Conservation (phyloP, 1,284 basidiomycete species). For the Fomitopsis palustris region DNA sequence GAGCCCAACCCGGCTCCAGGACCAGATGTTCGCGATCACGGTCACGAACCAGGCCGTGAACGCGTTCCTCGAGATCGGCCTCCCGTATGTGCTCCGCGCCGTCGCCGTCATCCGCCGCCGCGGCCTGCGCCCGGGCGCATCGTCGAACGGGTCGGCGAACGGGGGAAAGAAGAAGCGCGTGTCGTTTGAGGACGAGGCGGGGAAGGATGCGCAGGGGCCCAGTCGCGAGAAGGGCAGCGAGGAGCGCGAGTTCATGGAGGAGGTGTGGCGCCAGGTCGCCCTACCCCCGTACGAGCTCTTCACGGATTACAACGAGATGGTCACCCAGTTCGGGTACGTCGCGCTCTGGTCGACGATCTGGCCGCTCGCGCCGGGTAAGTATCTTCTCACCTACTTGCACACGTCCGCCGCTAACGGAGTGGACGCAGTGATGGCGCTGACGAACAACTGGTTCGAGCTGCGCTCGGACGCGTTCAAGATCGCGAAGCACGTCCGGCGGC, state of each 20-base stretch:
- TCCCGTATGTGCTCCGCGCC: slow-evolving; percentile 78
- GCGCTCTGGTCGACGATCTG: slow-evolving; percentile 92
- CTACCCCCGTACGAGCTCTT: slow-evolving; percentile 83
- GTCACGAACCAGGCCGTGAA: slow-evolving; percentile 91
- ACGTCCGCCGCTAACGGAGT: background rate
- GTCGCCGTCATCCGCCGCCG: slow-evolving; percentile 47
- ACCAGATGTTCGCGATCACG: slow-evolving; percentile 93
- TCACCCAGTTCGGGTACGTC: slow-evolving; percentile 92
- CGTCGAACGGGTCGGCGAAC: slow-evolving; percentile 16
- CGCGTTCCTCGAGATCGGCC: slow-evolving; percentile 79
- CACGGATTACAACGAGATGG: slow-evolving; percentile 93
- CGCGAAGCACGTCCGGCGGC: slow-evolving; percentile 79
- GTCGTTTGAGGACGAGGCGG: slow-evolving; percentile 64
- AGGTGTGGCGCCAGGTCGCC: slow-evolving; percentile 74
- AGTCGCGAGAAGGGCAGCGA: slow-evolving; percentile 47
- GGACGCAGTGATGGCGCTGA: slow-evolving; percentile 58
- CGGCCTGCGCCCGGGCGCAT: slow-evolving; percentile 31
- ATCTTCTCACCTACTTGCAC: background rate
- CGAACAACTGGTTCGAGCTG: slow-evolving; percentile 91
- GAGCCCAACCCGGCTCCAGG: slow-evolving; percentile 71
- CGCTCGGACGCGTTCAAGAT: slow-evolving; percentile 96
- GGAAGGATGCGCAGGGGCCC: slow-evolving; percentile 13
- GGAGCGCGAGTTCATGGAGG: slow-evolving; percentile 73
- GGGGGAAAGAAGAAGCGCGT: slow-evolving; percentile 61
- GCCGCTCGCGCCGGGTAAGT: slow-evolving; percentile 83